Base-by-base conservation (phyloP, 192 early-diverging fungal species). In the Entomortierella beljakovae region DNA sequence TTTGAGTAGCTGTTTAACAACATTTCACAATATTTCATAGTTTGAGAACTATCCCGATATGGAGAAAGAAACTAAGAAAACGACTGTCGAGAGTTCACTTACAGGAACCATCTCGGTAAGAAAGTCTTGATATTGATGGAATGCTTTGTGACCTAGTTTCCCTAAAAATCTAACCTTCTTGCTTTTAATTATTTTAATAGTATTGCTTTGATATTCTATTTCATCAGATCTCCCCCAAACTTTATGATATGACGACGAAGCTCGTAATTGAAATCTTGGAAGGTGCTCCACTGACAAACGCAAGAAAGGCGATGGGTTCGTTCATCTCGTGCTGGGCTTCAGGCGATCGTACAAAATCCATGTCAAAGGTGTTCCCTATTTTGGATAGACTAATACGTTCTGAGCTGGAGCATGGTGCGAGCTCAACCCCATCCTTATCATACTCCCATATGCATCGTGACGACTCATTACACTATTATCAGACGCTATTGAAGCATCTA, bases 391-490 rank as follows among this genome's bases (percentile, higher is more conserved):
- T 85, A 16, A 95, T 95, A 42, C 53, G 81, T 26, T 74, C 62
- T 10, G 94, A 95, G 61, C 59, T 95, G 33, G 81, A 87, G 35
- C 82, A 89, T 28, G 91, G 89, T 18, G 94, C 93, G 32, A 75
- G 83, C 3, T 84, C 89, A 0, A 73, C 74, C 5, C 84, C 86
- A 16, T 82, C 87, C 0, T 67, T 83, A 42, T 67, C 83, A 16
- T 66, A 80, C 42, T 88, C 83, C 3, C 83, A 81, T 11, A 70
- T 68, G 35, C 71, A 70, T 37, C 82, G 72, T 71, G 87, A 88
- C 5, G 92, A 92, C 68, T 80, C 92, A 0, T 71, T 95, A 29
- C 94, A 96, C 70, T 96, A 94, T 89, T 88, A 90, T 64, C 94
- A 96, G 55, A 81, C 71, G 22, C 88, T 94, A 35, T 55, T 95